Percentiles rank a stretch among this genome's conserved stretches.
phyloP scores from a whole-genome alignment of 2,329 filamentous ascomycete genomes.

The Epichloe sibirici region DNA sequence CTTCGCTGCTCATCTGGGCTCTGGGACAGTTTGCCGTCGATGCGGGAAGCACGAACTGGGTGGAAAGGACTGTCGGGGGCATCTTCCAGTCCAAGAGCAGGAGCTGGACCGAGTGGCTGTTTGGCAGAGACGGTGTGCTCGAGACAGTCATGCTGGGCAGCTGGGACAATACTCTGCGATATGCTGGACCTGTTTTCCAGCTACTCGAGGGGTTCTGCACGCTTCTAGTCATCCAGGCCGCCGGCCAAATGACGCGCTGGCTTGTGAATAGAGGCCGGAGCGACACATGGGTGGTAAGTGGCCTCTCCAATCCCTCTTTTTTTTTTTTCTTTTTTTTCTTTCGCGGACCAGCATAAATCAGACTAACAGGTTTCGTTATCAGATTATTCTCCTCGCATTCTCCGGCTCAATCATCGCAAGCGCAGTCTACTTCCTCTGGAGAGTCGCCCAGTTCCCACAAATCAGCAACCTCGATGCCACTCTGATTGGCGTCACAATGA shows the following conservation, averaged over 20 bases:
- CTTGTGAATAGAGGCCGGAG: constrained; percentile 86
- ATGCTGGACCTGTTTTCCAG: constrained; percentile 91
- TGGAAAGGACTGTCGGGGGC: constrained; percentile 63
- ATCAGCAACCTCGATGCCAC: constrained; percentile 87
- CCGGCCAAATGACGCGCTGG: constrained; percentile 88
- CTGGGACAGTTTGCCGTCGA: constrained; percentile 93
- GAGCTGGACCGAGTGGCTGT: constrained; percentile 73
- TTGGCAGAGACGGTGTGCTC: constrained; percentile 72
- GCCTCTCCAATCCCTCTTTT: not conserved
- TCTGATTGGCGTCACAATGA: constrained; percentile 84
- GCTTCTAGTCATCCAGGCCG: constrained; percentile 85
- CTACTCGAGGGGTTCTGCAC: constrained; percentile 94
- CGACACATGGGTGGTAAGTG: constrained; percentile 87
- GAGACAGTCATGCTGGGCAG: constrained; percentile 70
- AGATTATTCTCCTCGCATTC: constrained; percentile 80
- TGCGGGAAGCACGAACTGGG: constrained; percentile 65
- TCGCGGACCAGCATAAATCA: constrained; percentile 15
- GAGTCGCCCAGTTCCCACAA: constrained; percentile 84
- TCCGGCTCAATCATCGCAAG: constrained; percentile 88
- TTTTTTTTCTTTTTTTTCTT: not conserved
- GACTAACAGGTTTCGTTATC: constrained; percentile 13
- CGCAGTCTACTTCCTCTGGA: constrained; percentile 91
- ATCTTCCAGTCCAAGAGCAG: constrained; percentile 49
- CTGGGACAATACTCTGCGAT: constrained; percentile 81
- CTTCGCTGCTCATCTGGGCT: constrained; percentile 82